A percentile compares a stretch with the other conserved stretches of the same genome.
Conservation (phyloP, 305 asterid species). For the Withania somnifera region DNA sequence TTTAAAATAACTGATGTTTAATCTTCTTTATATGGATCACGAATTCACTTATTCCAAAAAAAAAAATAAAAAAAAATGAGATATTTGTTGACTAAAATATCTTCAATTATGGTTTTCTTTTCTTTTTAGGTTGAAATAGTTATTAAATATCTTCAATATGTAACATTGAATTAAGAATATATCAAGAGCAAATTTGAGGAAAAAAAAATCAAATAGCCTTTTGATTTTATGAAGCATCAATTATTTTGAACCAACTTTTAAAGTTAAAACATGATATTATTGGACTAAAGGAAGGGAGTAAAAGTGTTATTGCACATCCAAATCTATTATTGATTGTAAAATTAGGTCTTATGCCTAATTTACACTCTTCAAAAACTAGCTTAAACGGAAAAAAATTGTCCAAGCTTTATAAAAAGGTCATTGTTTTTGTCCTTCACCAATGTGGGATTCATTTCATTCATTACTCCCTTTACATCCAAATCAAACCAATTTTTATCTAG, state of each 20-base stretch:
- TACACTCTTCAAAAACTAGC: too few relatives aligned
- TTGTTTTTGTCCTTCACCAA: too few relatives aligned
- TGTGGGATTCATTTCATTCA: too few relatives aligned
- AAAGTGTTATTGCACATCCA: too few relatives aligned
- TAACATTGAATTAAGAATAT: background rate
- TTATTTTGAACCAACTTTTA: background rate
- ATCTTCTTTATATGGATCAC: background rate
- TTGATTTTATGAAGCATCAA: background rate
- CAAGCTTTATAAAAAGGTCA: too few relatives aligned
- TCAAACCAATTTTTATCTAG: too few relatives aligned
- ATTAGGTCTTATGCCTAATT: too few relatives aligned
- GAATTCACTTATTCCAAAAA: background rate
- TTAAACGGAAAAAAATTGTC: too few relatives aligned
- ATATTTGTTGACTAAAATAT: background rate
- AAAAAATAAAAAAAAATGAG: background rate
- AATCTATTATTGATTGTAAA: too few relatives aligned
- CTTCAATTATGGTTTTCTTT: background rate
- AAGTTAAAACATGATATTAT: too few relatives aligned
- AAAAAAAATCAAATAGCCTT: background rate
- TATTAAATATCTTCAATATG: background rate
- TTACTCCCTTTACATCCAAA: too few relatives aligned
- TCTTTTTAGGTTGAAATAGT: background rate
- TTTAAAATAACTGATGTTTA: background rate
- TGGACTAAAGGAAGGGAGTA: too few relatives aligned
- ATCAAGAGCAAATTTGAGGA: background rate